phyloP scores from a whole-genome alignment of 345 rosid genomes.

The Eucalyptus camaldulensis region DNA sequence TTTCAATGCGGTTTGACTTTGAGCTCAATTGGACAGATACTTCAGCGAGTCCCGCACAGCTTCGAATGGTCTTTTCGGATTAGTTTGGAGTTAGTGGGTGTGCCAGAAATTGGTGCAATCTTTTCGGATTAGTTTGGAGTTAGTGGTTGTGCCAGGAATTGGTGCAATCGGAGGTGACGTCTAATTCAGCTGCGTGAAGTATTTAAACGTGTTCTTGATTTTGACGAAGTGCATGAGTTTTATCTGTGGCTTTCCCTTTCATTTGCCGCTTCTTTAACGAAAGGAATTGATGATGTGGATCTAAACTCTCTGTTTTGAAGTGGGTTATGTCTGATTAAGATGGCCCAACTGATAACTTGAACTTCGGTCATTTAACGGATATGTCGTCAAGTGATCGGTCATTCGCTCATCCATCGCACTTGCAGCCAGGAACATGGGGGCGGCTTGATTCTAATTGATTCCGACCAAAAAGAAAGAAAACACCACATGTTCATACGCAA shows the following conservation, averaged over 20 bases:
- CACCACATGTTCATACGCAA: not conserved
- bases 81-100: not conserved
- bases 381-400: not conserved
- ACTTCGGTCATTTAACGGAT: not conserved
- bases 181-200: not conserved
- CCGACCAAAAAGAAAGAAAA: not conserved
- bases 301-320: not conserved
- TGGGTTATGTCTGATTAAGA: not conserved
- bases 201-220: not conserved
- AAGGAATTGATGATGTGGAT: not conserved
- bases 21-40: not conserved
- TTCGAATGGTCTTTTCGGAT: not conserved
- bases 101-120: too few species aligned
- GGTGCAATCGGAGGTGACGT: not conserved
- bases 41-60: not conserved
- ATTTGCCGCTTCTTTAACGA: not conserved
- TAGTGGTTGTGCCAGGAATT: not conserved
- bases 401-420: not conserved
- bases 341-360: not conserved
- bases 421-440: not conserved
- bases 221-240: not conserved
- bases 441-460: not conserved
- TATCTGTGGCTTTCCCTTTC: not conserved
- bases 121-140: not conserved
- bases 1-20: not conserved